A percentile compares a stretch with the other conserved stretches of the same genome.
Evolutionary conservation across 192 early-diverging fungal genomes (phyloP).

Genomic region (Gryganskiella cystojenkinii): DNA sequence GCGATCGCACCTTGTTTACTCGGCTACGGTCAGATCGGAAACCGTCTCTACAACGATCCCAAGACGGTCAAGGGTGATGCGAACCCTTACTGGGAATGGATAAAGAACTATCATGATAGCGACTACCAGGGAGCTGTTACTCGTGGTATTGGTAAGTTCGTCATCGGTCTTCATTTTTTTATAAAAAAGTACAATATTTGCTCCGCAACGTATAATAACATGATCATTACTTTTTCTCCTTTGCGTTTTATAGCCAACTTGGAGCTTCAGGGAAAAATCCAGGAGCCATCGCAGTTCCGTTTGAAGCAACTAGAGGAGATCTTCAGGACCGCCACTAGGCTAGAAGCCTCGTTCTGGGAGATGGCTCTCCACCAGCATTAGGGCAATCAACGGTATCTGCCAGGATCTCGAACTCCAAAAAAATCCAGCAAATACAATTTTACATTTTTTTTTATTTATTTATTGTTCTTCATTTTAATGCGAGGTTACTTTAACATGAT

Average conservation of each 20-base stretch:
- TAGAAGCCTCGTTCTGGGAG: slow-evolving; percentile 87
- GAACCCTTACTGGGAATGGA: slow-evolving; percentile 89
- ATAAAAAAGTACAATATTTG: not conserved
- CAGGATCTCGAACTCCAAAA: no score
- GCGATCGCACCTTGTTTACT: slow-evolving; percentile 89
- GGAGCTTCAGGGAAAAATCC: slow-evolving; percentile 60
- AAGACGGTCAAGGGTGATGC: slow-evolving; percentile 72
- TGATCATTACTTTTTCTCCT: not conserved
- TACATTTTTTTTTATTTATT: not conserved
- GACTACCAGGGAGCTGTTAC: slow-evolving; percentile 76
- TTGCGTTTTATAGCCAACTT: slow-evolving; percentile 53
- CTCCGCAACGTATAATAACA: not conserved
- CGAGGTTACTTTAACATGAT: no score
- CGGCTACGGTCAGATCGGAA: slow-evolving; percentile 86
- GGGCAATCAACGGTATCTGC: not conserved
- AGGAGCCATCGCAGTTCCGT: slow-evolving; percentile 63
- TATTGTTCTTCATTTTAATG: no score
- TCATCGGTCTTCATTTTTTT: not conserved
- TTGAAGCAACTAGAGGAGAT: slow-evolving; percentile 71
- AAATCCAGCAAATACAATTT: not conserved
- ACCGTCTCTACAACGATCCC: slow-evolving; percentile 70
- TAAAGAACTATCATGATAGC: slow-evolving; percentile 71
- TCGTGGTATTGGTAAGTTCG: slow-evolving; percentile 60
- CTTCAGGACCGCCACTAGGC: slow-evolving; percentile 72
- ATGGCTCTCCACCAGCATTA: slow-evolving; percentile 53